A percentile compares a stretch with the other conserved stretches of the same genome.
Evolutionary conservation across 352 stramenopile species (phyloP).

Genomic region (Globisporangium takayamanum): DNA sequence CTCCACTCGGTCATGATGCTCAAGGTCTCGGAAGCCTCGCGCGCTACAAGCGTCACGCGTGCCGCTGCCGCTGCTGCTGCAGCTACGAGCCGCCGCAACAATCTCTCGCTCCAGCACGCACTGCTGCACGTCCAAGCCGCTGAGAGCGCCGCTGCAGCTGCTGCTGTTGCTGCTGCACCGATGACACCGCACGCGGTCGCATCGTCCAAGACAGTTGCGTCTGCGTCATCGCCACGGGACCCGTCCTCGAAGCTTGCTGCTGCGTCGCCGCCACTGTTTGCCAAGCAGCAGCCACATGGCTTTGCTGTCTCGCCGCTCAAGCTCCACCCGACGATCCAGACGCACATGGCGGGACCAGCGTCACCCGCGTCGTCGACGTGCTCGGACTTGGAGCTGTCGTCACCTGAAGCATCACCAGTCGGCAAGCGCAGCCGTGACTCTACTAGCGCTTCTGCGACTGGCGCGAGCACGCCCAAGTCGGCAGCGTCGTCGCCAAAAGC

Average conservation of each 20-base stretch:
- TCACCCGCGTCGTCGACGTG: not conserved
- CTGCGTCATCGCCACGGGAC: conserved; percentile 34
- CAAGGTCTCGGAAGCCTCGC: conserved; percentile 15
- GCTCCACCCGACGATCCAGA: conserved; percentile 9
- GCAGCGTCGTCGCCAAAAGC: conserved; percentile 9
- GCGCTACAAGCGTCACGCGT: conserved; percentile 15
- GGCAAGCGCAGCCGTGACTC: conserved; percentile 8
- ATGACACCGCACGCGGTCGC: conserved; percentile 36
- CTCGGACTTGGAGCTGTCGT: conserved; percentile 13
- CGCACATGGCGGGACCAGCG: conserved; percentile 9
- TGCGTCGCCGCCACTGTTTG: conserved; percentile 7
- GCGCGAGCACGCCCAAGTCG: not conserved
- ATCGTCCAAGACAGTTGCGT: conserved; percentile 8
- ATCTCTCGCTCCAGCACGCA: conserved; percentile 42
- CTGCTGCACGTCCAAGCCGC: conserved; percentile 10
- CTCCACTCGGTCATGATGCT: conserved; percentile 18
- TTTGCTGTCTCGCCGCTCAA: conserved; percentile 5
- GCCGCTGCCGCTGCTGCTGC: conserved; percentile 11
- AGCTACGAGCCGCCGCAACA: conserved; percentile 29
- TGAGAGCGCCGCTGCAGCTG: conserved; percentile 14
- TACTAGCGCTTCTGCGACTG: too few relatives aligned
- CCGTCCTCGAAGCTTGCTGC: conserved; percentile 35
- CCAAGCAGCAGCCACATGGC: conserved; percentile 3
- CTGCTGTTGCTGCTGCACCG: conserved; percentile 10
- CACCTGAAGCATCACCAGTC: conserved; percentile 5